A percentile compares a stretch with the other conserved stretches of the same genome.
Conservation (phyloP, 345 rosid genomes). For the Aquilaria malaccensis region DNA sequence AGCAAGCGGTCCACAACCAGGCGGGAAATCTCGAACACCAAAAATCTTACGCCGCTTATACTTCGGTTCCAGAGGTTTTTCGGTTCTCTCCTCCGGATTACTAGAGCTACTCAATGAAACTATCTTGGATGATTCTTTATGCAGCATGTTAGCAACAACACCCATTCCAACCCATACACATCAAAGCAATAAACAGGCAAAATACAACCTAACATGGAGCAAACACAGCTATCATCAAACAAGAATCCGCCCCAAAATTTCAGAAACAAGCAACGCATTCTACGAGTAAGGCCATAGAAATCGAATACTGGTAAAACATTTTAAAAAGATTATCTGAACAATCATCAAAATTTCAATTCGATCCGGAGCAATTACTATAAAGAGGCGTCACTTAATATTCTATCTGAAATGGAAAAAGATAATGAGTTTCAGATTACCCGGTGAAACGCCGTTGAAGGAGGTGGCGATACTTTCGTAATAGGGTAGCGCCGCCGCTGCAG, state of each 20-base stretch:
- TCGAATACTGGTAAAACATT: no score
- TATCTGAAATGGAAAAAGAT: no score
- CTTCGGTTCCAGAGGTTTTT: slow-evolving; percentile 18
- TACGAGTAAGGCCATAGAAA: no score
- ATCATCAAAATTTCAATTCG: no score
- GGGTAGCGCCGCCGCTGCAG: no score
- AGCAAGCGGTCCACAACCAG: slow-evolving; percentile 35
- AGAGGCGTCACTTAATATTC: no score
- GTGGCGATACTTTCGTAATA: no score
- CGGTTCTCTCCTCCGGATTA: slow-evolving; percentile 23
- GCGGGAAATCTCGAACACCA: slow-evolving; percentile 46
- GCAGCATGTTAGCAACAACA: slow-evolving; percentile 23
- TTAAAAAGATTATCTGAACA: no score
- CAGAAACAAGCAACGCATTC: background rate
- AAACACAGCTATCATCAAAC: slow-evolving; percentile 9
- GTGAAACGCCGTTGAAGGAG: no score
- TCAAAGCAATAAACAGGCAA: slow-evolving; percentile 2
- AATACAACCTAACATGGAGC: slow-evolving; percentile 13
- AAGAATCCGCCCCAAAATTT: background rate
- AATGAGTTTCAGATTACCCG: no score
- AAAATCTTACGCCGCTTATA: slow-evolving; percentile 36
- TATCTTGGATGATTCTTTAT: slow-evolving; percentile 24
- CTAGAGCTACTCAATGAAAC: slow-evolving; percentile 19
- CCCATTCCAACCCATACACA: slow-evolving; percentile 32
- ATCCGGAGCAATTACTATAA: no score